These are phyloP conservation scores for Pseudogymnoascus verrucosus DNA, from an alignment of 2,329 filamentous ascomycete genomes.

Conservation along the genomic window DNA sequence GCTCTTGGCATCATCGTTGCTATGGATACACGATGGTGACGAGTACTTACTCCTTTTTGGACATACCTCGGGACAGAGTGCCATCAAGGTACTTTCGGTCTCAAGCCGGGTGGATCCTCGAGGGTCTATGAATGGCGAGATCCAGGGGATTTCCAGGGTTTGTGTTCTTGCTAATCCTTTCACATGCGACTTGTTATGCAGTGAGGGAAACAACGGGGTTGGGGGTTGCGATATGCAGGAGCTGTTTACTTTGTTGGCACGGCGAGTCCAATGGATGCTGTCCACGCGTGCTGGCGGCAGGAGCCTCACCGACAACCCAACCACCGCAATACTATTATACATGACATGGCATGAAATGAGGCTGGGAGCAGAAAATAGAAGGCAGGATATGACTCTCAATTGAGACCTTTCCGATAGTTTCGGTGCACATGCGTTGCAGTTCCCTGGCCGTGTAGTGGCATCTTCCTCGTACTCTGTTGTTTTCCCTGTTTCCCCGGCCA, in stretches of 20 bases:
- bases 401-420: background rate
- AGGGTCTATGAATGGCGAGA: conserved; percentile 7
- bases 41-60: conserved; percentile 2
- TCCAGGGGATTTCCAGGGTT: conserved; percentile 8
- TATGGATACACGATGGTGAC: conserved; percentile 2
- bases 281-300: conserved; percentile 4
- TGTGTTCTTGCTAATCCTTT: conserved; percentile 1
- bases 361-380: background rate
- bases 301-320: conserved; percentile 8
- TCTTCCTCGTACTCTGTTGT: background rate
- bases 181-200: conserved; percentile 5
- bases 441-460: background rate
- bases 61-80: background rate
- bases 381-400: conserved; percentile 1
- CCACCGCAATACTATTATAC: background rate
- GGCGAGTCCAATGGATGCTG: background rate
- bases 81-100: conserved; percentile 4
- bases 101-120: conserved; percentile 2
- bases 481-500: background rate
- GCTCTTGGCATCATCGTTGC: background rate
- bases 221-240: background rate
- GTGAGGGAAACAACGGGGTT: conserved; percentile 2
- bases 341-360: conserved; percentile 1
- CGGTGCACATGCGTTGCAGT: background rate
- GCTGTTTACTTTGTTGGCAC: conserved; percentile 1